Base-by-base conservation (phyloP, 768 basidiomycete species). In the Strobilomyces dryophilus region DNA sequence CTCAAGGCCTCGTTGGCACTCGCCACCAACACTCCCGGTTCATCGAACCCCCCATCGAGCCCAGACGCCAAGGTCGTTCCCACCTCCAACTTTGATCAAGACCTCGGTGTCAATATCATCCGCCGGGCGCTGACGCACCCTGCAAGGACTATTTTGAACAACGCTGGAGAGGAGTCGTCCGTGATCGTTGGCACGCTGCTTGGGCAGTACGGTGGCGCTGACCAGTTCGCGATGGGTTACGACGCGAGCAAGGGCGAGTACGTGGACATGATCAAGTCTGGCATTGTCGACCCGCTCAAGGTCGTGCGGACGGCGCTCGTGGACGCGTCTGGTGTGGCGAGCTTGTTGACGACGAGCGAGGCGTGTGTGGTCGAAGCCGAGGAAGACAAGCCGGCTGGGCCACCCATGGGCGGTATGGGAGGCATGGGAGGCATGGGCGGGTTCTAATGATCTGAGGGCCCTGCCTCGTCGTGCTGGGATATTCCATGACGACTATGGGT, bases 221-320 rank as follows among this genome's bases (percentile, higher is more conserved):
- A 93, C 72, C 82, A 92, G 74, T 92, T 92, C 67, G 77, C 76
- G 12, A 84, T 81, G 83, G 90, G 95, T 1, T 97, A 97, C 73
- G 92, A 97, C 60, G 93, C 95, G 24, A 79, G 83, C 64, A 88
- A 87, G 75, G 92, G 91, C 57, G 89, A 95, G 73, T 98, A 92
- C 66, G 84, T 87, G 42, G 92, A 98, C 73, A 94, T 98, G 93
- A 87, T 98, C 74, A 79, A 85, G 70, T 79, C 83, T 27, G 95
- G 95, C 64, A 97, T 98, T 61, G 87, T 98, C 42, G 95, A 98
- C 74, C 95, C 94, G 1, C 76, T 95, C 55, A 95, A 95, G 82
- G 95, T 98, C 47, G 95, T 97, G 47, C 77, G 92, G 62, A 95
- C 93, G 3, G 93, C 93, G 2, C 77, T 98, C 27, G 84, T 95